Evolutionary conservation across 306 rosid species (phyloP), one percentile per base, ranked within the genome.

Genomic region (Sechiopsis laciniata): DNA sequence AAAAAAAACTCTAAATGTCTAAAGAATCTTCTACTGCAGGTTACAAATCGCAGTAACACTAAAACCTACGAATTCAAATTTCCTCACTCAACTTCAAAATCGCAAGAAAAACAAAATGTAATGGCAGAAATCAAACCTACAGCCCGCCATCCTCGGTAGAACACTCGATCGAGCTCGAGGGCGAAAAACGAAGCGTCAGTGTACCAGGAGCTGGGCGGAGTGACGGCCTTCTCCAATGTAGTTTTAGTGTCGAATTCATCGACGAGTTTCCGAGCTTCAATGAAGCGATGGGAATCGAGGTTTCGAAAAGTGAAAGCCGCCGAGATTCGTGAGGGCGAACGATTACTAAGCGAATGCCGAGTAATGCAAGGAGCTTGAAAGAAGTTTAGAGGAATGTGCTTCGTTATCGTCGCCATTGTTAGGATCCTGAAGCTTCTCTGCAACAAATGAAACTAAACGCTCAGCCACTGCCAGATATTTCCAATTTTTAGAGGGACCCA

Each of bases 181-280:
- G 77, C 70, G 79, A 76, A 80, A 80, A 90, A 90, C 6, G 90
- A 81, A 61, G 89, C 84, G 29, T 87, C 72, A 0, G 87, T 87
- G 74, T 93, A 93, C 98, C 98, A 93, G 51, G 96, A 88, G 63
- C 87, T 75, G 24, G 98, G 98, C 0, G 97, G 96, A 20, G 98
- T 93, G 15, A 87, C 79, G 2, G 98, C 98, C 82, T 83, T 76
- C 75, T 87, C 91, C 32, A 90, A 15, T 3, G 91, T 89, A 82
- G 76, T 81, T 16, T 76, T 78, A 11, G 98, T 97, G 80, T 90
- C 80, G 87, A 93, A 93, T 4, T 90, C 85, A 55, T 77, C 63
- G 9, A 78, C 83, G 4, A 87, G 83, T 52, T 42, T 72, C 19
- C 21, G 81, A 24, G 67, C 54, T 58, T 52, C 35, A 37, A 29